Evolutionary conservation across 306 rosid genomes (phyloP).

Genomic region (Fragaria vesca): DNA sequence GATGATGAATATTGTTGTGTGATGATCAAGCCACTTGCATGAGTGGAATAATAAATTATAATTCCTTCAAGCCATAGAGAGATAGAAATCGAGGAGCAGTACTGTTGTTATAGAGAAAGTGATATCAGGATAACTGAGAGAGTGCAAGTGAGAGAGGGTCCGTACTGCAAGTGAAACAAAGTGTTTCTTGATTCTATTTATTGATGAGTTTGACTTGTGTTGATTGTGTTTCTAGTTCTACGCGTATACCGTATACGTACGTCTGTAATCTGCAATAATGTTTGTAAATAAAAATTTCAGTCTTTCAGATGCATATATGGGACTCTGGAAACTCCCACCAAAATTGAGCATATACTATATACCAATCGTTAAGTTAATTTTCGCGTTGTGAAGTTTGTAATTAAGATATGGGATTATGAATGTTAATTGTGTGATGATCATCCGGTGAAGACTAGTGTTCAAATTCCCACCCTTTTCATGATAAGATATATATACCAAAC

Average conservation of each 20-base stretch:
- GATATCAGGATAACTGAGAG: background rate
- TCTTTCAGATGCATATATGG: background rate
- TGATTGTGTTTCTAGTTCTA: background rate
- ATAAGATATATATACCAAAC: too few species aligned
- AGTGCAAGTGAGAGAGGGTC: too few species aligned
- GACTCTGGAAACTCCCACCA: background rate
- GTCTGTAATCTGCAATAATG: background rate
- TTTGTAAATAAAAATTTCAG: background rate
- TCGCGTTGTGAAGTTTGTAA: background rate
- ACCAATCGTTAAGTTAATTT: background rate
- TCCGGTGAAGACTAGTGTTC: background rate
- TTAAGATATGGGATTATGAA: too few species aligned
- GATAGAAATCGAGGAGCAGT: background rate
- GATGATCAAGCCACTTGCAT: background rate
- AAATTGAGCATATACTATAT: background rate
- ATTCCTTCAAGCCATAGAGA: background rate
- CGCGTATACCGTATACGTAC: background rate
- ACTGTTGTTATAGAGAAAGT: background rate
- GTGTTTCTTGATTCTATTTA: background rate
- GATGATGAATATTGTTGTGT: background rate
- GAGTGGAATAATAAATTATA: background rate
- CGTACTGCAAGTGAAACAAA: background rate
- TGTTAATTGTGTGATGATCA: background rate
- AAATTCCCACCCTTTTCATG: too few species aligned
- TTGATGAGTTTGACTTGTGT: slow-evolving; percentile 3